Base-by-base conservation (phyloP, 2,329 filamentous ascomycete species). In the Penicillium hesseltinei region DNA sequence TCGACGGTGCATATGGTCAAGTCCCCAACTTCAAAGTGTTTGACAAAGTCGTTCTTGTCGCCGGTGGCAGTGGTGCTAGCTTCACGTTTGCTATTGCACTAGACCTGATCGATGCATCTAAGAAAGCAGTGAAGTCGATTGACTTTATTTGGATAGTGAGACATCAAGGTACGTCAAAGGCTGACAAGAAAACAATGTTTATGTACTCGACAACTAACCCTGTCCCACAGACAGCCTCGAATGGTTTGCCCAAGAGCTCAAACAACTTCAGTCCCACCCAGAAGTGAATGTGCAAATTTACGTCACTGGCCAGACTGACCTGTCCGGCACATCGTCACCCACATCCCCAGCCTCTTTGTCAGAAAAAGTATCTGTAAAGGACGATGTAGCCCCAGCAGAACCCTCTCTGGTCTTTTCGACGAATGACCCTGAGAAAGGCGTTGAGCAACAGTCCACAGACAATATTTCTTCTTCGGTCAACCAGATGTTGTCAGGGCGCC, bases 81-180 rank as follows among this genome's bases (percentile, higher is more conserved):
- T 56, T 56, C 23, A 56, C 53, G 1, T 43, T 56, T 38, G 46
- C 53, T 7, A 51, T 56, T 51, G 53, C 53, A 36, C 46, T 56
- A 25, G 53, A 51, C 31, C 15, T 56, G 36, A 43, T 56, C 19
- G 21, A 50, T 2, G 15, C 31, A 9, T 51, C 40, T 15, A 9
- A 13, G 2, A 45, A 45, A 3, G 11, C 23, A 15, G 39, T 46
- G 15, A 52, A 46, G 29, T 25, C 50, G 7, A 29, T 52, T 21
- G 50, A 46, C 9, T 52, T 52, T 36, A 27, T 52, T 19, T 52
- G 50, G 50, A n/a, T 52, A 7, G 50, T 52, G 21, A 36, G 39
- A 38, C 6, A 44, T 19, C 29, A 17, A 19, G 50, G 50, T 52
- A 38, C 5, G 50, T 19, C 6, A 11, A 42, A 44, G 2, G 11